These are phyloP conservation scores for Pichia manshurica DNA, from an alignment of 805 yeast genomes.

Conservation along the genomic window DNA sequence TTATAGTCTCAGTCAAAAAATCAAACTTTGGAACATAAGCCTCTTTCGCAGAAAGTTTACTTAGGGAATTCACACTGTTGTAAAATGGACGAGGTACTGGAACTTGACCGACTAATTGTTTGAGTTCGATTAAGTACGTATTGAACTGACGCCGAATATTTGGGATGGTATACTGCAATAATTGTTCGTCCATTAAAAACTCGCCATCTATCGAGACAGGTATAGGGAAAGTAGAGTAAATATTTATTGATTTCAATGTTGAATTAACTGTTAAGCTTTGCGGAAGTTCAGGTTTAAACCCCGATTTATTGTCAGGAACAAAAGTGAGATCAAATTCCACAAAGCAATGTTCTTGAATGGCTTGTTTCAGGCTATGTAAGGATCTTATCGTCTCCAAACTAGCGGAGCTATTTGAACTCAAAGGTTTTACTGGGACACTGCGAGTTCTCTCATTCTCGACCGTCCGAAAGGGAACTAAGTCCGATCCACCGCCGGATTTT, in stretches of 20 bases:
- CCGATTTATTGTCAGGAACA: not conserved
- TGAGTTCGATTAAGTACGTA: not conserved
- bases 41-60: slow-evolving; percentile 6
- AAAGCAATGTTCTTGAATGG: slow-evolving; percentile 6
- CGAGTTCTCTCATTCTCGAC: not conserved
- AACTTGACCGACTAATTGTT: not conserved
- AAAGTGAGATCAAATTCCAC: slow-evolving; percentile 3
- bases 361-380: not conserved
- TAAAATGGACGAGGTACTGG: slow-evolving; percentile 3
- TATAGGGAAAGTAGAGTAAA: slow-evolving; percentile 6
- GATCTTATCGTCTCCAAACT: slow-evolving; percentile 2
- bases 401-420: slow-evolving; percentile 1
- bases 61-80: slow-evolving; percentile 5
- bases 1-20: slow-evolving; percentile 3
- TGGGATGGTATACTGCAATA: slow-evolving; percentile 7
- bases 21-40: slow-evolving; percentile 7
- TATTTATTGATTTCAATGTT: not conserved
- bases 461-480: not conserved
- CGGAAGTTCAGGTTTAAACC: slow-evolving; percentile 6
- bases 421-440: not conserved
- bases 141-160: slow-evolving; percentile 3
- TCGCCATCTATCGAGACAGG: slow-evolving; percentile 9
- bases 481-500: not conserved
- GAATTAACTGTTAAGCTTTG: slow-evolving; percentile 1
- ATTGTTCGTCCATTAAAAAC: slow-evolving; percentile 11